Evolutionary conservation across 1,284 basidiomycete genomes (phyloP).

Genomic region (Puccinia hordei): DNA sequence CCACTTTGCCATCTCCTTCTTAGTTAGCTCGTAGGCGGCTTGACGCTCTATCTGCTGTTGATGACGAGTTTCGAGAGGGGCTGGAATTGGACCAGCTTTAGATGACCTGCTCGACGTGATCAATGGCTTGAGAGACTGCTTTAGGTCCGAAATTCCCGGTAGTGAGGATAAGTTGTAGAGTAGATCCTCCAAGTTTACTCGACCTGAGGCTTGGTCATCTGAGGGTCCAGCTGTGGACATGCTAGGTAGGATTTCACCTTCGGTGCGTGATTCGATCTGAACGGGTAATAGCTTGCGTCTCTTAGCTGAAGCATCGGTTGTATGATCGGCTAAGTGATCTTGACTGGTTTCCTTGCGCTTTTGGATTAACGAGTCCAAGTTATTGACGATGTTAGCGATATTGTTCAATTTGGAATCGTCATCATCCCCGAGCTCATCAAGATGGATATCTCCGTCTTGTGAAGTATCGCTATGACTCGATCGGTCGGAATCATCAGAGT

Average conservation of each 20-base stretch:
- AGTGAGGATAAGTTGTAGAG: slow-evolving; percentile 19
- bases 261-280: slow-evolving; percentile 31
- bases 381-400: slow-evolving; percentile 35
- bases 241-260: slow-evolving; percentile 36
- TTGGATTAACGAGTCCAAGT: slow-evolving; percentile 16
- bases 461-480: neutral
- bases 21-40: slow-evolving; percentile 90
- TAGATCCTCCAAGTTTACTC: slow-evolving; percentile 28
- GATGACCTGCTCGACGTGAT: slow-evolving; percentile 60
- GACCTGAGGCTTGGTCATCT: slow-evolving; percentile 5
- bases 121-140: slow-evolving; percentile 66
- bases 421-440: slow-evolving; percentile 28
- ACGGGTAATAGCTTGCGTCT: slow-evolving; percentile 40
- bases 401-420: slow-evolving; percentile 33
- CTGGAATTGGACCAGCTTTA: slow-evolving; percentile 68
- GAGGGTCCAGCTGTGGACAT: neutral
- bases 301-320: slow-evolving; percentile 25
- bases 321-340: neutral
- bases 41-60: slow-evolving; percentile 89
- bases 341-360: slow-evolving; percentile 34
- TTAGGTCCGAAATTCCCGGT: slow-evolving; percentile 57
- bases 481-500: neutral
- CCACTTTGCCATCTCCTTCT: slow-evolving; percentile 92
- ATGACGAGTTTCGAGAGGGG: slow-evolving; percentile 79
- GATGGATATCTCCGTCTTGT: slow-evolving; percentile 21